Percentiles rank a stretch among this genome's conserved stretches.
These are phyloP conservation scores for Elsinoe australis DNA, from an alignment of 2,329 filamentous ascomycete genomes.

Conservation along the genomic window DNA sequence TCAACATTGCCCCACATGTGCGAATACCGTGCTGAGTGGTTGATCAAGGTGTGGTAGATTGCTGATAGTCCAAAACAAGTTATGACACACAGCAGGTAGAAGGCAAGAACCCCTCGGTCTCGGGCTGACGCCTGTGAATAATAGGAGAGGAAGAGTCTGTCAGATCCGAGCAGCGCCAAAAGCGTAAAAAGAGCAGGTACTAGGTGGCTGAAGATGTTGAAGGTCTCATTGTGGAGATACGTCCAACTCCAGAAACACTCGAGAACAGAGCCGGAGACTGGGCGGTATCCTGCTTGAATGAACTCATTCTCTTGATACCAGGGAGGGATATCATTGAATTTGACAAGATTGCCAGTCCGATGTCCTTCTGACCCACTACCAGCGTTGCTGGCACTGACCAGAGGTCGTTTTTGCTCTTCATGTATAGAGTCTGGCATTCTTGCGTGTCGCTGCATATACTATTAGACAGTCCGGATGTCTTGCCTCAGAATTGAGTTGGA, in stretches of 20 bases:
- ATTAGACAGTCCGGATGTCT: neutral
- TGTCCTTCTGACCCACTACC: too few relatives aligned
- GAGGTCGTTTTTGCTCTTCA: neutral
- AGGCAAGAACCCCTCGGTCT: constrained; percentile 18
- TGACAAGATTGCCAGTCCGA: neutral
- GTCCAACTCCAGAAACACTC: neutral
- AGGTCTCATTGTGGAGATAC: constrained; percentile 25
- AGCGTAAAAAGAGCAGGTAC: constrained; percentile 19
- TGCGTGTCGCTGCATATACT: neutral
- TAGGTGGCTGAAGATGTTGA: constrained; percentile 25
- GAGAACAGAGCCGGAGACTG: neutral
- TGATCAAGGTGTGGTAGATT: constrained; percentile 27
- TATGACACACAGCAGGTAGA: constrained; percentile 23
- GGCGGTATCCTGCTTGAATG: constrained; percentile 3
- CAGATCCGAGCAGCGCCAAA: constrained; percentile 18
- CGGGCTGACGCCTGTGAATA: constrained; percentile 17
- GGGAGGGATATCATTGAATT: constrained; percentile 1
- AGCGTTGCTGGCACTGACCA: too few relatives aligned
- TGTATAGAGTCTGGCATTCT: neutral
- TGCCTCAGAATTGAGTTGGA: neutral
- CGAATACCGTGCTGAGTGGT: constrained; percentile 23
- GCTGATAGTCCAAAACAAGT: constrained; percentile 22
- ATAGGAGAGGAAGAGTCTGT: constrained; percentile 20
- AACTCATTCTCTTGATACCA: constrained; percentile 11
- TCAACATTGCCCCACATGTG: neutral